Base-by-base conservation (phyloP, 2,329 filamentous ascomycete genomes). In the Fusarium nurragi region DNA sequence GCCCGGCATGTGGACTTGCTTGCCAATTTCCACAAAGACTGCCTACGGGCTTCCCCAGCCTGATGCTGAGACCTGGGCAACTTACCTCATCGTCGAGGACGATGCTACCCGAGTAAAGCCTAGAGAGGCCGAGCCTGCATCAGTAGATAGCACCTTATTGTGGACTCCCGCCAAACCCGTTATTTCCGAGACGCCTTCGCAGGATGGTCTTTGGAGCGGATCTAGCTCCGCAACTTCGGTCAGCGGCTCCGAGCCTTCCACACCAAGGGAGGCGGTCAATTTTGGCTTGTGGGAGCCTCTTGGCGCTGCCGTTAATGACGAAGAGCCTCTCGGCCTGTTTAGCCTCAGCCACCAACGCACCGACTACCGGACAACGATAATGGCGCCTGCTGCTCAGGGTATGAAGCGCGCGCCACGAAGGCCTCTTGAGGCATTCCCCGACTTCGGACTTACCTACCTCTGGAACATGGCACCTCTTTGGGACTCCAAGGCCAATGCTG, bases 41-140 rank as follows among this genome's bases (percentile, higher is more conserved):
- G 68, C 67, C 34, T 65, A 62, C 40, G 67, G 71, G 16, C 70
- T 79, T 16, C 74, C 77, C 46, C 67, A 73, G 48, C 68, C 76
- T n/a, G 71, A 77, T 51, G 54, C 54, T 43, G 66, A 70, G 38
- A 60, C 60, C n/a, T 72, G 70, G 70, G 59, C 61, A 14, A 59
- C 63, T 23, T 72, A 72, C 48, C 58, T 72, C 45, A 41, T 68
- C n/a, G 60, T 48, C 22, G 48, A 58, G 46, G 64, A 68, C 30
- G 67, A 71, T 32, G 57, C 54, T 37, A 41, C 62, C 40, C 69
- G 71, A 44, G 68, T 69, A 19, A 72, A 62, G 47, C 72, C 74
- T 40, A 54, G 68, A 54, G 65, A 63, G 50, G 64, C 65, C 36
- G 54, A 68, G 34, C 62, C 59, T 30, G 64, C 68, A 19, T 28